These are phyloP conservation scores for Aspergillus panamensis DNA, from an alignment of 495 filamentous ascomycete genomes.

Conservation along the genomic window DNA sequence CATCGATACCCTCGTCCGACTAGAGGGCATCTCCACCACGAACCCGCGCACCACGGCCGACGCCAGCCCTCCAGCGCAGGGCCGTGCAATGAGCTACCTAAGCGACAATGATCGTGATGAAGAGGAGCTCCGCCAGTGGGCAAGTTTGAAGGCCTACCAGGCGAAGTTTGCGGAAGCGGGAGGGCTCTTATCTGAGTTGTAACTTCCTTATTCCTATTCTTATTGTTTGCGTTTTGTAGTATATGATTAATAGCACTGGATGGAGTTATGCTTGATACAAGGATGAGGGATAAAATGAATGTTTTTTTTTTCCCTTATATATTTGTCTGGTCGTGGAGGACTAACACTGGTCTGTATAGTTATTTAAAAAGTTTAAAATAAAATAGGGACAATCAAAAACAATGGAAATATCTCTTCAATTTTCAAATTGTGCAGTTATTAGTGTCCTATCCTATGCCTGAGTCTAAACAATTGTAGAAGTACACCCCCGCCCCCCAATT, in stretches of 20 bases:
- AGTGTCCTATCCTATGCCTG: no score
- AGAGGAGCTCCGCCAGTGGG: slow-evolving; percentile 68
- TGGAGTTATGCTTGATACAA: no score
- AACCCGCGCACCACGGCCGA: background rate
- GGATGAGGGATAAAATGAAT: no score
- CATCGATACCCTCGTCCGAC: slow-evolving; percentile 63
- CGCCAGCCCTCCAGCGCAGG: slow-evolving; percentile 28
- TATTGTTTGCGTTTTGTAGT: background rate
- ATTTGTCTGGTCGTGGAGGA: no score
- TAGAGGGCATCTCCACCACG: slow-evolving; percentile 49
- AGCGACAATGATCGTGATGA: slow-evolving; percentile 62
- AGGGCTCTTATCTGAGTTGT: slow-evolving; percentile 45
- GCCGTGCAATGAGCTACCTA: slow-evolving; percentile 41
- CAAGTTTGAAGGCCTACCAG: slow-evolving; percentile 70
- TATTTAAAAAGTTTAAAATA: no score
- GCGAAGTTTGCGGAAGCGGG: slow-evolving; percentile 64
- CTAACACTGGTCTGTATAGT: no score
- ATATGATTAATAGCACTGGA: background rate
- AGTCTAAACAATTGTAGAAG: no score
- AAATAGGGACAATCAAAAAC: no score
- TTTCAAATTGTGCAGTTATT: no score
- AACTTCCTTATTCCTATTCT: slow-evolving; percentile 1
- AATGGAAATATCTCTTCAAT: no score
- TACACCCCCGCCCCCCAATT: no score
- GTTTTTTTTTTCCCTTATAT: no score